Base-by-base conservation (phyloP, 768 basidiomycete species). In the Pisolithus sp. region DNA sequence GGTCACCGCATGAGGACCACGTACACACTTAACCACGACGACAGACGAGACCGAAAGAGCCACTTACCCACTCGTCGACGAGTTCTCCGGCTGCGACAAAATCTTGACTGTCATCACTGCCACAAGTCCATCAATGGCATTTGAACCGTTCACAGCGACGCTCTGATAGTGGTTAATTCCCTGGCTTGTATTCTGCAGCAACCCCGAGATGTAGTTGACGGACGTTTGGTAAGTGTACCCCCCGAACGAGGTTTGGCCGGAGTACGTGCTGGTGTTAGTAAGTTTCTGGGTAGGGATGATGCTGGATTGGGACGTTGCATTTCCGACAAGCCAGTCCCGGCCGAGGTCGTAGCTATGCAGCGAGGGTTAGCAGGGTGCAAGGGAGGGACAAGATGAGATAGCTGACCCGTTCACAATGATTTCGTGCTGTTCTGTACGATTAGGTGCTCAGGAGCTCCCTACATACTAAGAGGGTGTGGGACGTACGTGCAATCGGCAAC, bases 311-410 rank as follows among this genome's bases (percentile, higher is more conserved):
- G 69, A 63, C 0, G 92, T 93, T 21, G 87, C 83, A 62, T 93
- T 93, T 20, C 87, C 89, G 23, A 94, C 72, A n/a, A 95, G 70
- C 75, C 80, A 86, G 63, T 96, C 92, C 23, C 93, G 84, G 12
- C 85, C 92, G 28, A 86, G 72, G 62, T 93, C 84, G 67, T 94
- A 85, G 17, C 41, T 18, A 46, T 4, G 26, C 49, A 34, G 46
- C 34, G 12, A 34, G 36, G 5, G 9, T 28, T 28, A 39, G 23
- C 26, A 12, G 4, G 6, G 34, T 13, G 34, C 13, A 34, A 34
- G 24, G 28, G 15, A 4, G 4, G 26, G 20, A 20, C 10, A 23
- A 17, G 21, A 18, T 13, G 13, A 15, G 17, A 7, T 44, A 7
- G 61, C 70, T 18, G 28, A 91, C 67, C 91, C 92, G 53, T 93